These are phyloP conservation scores for Silybum marianum DNA, from an alignment of 129 eudicot genomes.

Conservation along the genomic window DNA sequence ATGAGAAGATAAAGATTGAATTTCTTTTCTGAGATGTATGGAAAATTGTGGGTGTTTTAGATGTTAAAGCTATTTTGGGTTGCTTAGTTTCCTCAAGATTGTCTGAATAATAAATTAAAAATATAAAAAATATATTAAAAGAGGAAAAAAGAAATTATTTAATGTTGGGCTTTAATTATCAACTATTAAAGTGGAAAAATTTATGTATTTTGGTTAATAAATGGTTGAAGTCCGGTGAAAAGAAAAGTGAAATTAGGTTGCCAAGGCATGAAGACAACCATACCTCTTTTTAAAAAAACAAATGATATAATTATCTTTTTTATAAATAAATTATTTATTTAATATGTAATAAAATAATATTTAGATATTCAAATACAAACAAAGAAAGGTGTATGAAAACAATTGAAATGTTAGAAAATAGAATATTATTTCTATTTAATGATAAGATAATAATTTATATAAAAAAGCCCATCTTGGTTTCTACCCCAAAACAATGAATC, in stretches of 20 bases:
- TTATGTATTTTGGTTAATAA: slow-evolving; percentile 45
- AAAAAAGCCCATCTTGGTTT: slow-evolving; percentile 34
- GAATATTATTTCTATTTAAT: slow-evolving; percentile 28
- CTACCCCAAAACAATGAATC: slow-evolving; percentile 36
- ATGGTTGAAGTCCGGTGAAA: slow-evolving; percentile 48
- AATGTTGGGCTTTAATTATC: slow-evolving; percentile 72
- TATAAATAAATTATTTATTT: slow-evolving; percentile 15
- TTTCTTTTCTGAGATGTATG: slow-evolving; percentile 38
- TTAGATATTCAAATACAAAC: slow-evolving; percentile 36
- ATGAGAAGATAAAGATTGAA: slow-evolving; percentile 49
- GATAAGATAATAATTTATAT: slow-evolving; percentile 18
- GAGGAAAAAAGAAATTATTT: slow-evolving; percentile 38
- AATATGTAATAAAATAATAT: slow-evolving; percentile 18
- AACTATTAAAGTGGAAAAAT: slow-evolving; percentile 37
- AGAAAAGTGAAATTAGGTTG: slow-evolving; percentile 49
- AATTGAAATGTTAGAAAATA: slow-evolving; percentile 39
- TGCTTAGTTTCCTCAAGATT: slow-evolving; percentile 53
- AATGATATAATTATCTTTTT: slow-evolving; percentile 8
- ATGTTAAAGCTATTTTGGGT: slow-evolving; percentile 51
- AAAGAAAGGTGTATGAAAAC: slow-evolving; percentile 44
- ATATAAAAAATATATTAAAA: slow-evolving; percentile 31
- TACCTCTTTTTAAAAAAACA: slow-evolving; percentile 37
- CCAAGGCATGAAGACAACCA: slow-evolving; percentile 50
- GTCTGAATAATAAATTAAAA: slow-evolving; percentile 53
- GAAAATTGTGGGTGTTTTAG: slow-evolving; percentile 47